phyloP scores from a whole-genome alignment of 1,139 yeast genomes.

The Wickerhamomyces sp. region DNA sequence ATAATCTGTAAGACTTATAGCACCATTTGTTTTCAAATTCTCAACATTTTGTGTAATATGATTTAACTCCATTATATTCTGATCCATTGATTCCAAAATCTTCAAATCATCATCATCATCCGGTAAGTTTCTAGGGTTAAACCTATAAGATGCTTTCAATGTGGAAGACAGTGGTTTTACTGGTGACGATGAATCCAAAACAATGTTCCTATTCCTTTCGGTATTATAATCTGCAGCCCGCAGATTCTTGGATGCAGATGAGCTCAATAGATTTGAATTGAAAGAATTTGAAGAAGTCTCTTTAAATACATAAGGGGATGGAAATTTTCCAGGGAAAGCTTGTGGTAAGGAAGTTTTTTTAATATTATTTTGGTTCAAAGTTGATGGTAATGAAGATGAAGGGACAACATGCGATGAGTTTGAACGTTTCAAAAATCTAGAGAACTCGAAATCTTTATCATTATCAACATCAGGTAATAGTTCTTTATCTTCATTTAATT shows the following conservation, averaged over 20 bases:
- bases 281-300: slow-evolving; percentile 16
- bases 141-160: neutral
- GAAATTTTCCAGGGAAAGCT: slow-evolving; percentile 19
- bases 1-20: slow-evolving; percentile 4
- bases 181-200: slow-evolving; percentile 9
- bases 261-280: slow-evolving; percentile 7
- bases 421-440: neutral
- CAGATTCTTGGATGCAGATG: slow-evolving; percentile 17
- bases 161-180: neutral
- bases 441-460: slow-evolving; percentile 1
- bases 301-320: slow-evolving; percentile 14
- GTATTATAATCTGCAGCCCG: slow-evolving; percentile 19
- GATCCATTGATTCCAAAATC: slow-evolving; percentile 17
- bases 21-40: slow-evolving; percentile 16
- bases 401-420: neutral
- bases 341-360: slow-evolving; percentile 9
- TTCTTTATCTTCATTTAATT: slow-evolving; percentile 9
- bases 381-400: neutral
- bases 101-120: slow-evolving; percentile 6
- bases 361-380: neutral
- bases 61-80: slow-evolving; percentile 24
- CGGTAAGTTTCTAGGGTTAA: neutral
- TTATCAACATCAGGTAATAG: slow-evolving; percentile 5
- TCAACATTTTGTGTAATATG: slow-evolving; percentile 16
- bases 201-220: slow-evolving; percentile 10